Evolutionary conservation across 768 basidiomycete genomes (phyloP).

Genomic region (Mycena crocata): DNA sequence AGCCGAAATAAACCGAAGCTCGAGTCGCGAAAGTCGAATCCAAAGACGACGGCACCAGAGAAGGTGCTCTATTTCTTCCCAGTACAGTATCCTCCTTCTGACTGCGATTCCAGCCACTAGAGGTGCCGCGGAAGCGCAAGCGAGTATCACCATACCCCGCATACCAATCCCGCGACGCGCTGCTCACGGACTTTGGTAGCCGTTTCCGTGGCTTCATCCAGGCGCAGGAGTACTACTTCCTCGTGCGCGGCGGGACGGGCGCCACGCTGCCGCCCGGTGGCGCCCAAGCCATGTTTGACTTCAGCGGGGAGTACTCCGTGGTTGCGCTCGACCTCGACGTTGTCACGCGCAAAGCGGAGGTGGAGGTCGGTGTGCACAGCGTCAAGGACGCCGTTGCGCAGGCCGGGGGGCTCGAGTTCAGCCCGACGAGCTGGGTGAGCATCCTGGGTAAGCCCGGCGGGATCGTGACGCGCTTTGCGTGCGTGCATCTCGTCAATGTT

Average conservation of each 20-base stretch:
- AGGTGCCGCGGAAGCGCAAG: constrained; percentile 36
- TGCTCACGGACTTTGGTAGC: constrained; percentile 41
- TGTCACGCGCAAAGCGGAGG: constrained; percentile 43
- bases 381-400: constrained; percentile 50
- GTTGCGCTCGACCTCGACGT: constrained; percentile 56
- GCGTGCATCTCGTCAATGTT: constrained; percentile 39
- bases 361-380: constrained; percentile 42
- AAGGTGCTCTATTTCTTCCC: constrained; percentile 4
- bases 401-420: constrained; percentile 51
- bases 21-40: constrained; percentile 10
- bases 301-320: constrained; percentile 64
- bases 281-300: constrained; percentile 51
- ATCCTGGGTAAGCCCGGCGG: constrained; percentile 42
- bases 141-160: constrained; percentile 45
- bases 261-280: constrained; percentile 7
- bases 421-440: constrained; percentile 46
- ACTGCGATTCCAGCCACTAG: constrained; percentile 30
- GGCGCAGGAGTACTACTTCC: constrained; percentile 48
- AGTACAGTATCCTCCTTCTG: background rate
- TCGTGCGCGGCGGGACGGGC: constrained; percentile 36
- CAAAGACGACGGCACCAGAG: background rate
- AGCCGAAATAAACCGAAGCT: constrained; percentile 19
- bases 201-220: constrained; percentile 48
- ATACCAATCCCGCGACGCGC: constrained; percentile 46
- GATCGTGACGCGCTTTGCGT: constrained; percentile 53